Base-by-base conservation (phyloP, 768 basidiomycete species). In the Sarcodon aspratus region DNA sequence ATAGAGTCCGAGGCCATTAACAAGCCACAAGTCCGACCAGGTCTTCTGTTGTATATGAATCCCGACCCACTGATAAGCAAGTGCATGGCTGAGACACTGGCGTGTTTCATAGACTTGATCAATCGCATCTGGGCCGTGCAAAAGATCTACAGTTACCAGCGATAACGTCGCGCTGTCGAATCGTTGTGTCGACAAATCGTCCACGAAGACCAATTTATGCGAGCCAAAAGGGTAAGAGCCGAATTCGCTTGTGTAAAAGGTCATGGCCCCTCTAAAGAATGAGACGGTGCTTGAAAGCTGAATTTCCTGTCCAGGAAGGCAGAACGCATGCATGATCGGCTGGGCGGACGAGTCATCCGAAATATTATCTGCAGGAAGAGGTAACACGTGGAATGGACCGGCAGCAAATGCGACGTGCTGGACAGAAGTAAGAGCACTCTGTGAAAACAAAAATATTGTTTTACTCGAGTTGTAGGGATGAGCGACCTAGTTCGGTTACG, bases 351-450 rank as follows among this genome's bases (percentile, higher is more conserved):
- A 69, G 34, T 80, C 76, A 50, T 84, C 83, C 48, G 83, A 82
- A 1, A 70, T 61, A 37, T 69, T 66, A 53, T 88, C 86, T 10
- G 75, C 64, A 35, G 82, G 76, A 45, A 90, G 80, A 9, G 79
- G 69, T 57, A 81, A 69, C 49, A 89, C 68, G 65, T 92, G 81
- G 61, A 98, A 98, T 4, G 95, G 94, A 1, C 96, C 96, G 9
- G 90, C 92, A 45, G 94, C 93, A 61, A 95, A 98, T 2, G 88
- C 83, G 51, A 99, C 82, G 59, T 98, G 96, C 61, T 98, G 96
- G n/a, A 85, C 89, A 17, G 93, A 93, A 0, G 93, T 94, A 18
- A 85, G 75, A 10, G 82, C 79, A 18, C 84, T 71, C 62, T 95
- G 93, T 6, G 85, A 79, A 63, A 92, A 98, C 43, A 94, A 72